Percentiles rank a stretch among this genome's conserved stretches.
These are phyloP conservation scores for Abrus precatorius DNA, from an alignment of 306 rosid species.

Conservation along the genomic window DNA sequence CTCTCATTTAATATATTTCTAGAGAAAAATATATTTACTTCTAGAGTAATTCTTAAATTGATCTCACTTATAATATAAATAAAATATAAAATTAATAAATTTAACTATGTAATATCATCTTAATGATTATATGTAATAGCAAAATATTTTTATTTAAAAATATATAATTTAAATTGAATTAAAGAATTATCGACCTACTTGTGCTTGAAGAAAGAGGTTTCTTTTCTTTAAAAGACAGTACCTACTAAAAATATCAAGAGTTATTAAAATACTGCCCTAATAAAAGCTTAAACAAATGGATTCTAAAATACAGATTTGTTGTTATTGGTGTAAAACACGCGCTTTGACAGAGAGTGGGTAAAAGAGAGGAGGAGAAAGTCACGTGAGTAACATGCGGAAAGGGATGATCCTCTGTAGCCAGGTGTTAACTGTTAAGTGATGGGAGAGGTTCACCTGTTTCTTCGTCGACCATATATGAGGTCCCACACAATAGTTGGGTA, in stretches of 20 bases:
- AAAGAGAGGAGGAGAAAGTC: background rate
- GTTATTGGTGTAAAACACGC: background rate
- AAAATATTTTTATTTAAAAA: too few relatives aligned
- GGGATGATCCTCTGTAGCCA: constrained; percentile 3
- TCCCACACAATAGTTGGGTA: background rate
- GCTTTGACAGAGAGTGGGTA: background rate
- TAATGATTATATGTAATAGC: background rate
- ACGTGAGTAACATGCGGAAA: constrained; percentile 41
- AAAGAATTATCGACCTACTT: too few relatives aligned
- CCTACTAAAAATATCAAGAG: too few relatives aligned
- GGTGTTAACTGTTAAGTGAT: background rate
- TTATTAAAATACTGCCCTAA: too few relatives aligned
- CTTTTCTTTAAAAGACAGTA: too few relatives aligned
- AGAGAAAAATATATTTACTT: background rate
- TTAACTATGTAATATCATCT: background rate
- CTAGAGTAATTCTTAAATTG: background rate
- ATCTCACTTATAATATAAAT: background rate
- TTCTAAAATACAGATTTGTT: background rate
- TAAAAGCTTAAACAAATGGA: too few relatives aligned
- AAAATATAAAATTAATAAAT: background rate
- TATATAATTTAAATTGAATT: too few relatives aligned
- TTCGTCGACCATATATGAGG: background rate
- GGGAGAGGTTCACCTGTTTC: background rate
- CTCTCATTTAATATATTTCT: too few relatives aligned
- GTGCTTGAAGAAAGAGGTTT: too few relatives aligned